Conservation (phyloP, 306 rosid species). For the Begonia peltatifolia region DNA sequence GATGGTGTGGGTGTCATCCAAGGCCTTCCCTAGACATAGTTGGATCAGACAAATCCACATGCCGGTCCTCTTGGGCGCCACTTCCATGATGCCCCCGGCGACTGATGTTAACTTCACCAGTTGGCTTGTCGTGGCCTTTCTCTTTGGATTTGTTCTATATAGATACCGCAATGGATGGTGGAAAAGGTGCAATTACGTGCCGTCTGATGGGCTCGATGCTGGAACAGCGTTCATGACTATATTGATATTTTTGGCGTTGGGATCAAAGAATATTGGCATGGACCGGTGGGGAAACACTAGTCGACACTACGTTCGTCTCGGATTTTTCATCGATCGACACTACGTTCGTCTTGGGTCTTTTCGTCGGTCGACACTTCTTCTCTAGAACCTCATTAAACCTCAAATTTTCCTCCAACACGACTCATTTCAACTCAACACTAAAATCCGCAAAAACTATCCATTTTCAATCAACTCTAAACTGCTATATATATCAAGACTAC, state of each 20-base stretch:
- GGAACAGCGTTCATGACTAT: constrained; percentile 74
- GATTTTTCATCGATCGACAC: too few species aligned
- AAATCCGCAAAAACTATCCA: too few species aligned
- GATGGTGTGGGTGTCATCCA: constrained; percentile 57
- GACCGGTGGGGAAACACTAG: constrained; percentile 73
- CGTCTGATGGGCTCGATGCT: constrained; percentile 76
- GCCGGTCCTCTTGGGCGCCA: constrained; percentile 59
- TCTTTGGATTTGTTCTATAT: constrained; percentile 37
- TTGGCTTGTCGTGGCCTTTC: constrained; percentile 41
- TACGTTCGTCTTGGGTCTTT: too few species aligned
- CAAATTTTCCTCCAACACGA: too few species aligned
- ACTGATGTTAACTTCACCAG: constrained; percentile 56
- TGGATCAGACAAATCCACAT: constrained; percentile 53
- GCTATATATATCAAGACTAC: too few species aligned
- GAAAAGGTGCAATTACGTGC: constrained; percentile 49
- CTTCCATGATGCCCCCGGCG: constrained; percentile 74
- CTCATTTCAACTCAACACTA: too few species aligned
- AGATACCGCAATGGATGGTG: constrained; percentile 38
- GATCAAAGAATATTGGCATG: constrained; percentile 12
- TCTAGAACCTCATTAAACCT: too few species aligned
- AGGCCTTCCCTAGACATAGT: constrained; percentile 34
- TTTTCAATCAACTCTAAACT: too few species aligned
- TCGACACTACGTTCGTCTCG: too few species aligned
- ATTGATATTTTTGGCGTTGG: constrained; percentile 36
- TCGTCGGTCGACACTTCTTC: too few species aligned